These are phyloP conservation scores for Talaromyces piceae DNA, from an alignment of 2,329 filamentous ascomycete genomes.

Conservation along the genomic window DNA sequence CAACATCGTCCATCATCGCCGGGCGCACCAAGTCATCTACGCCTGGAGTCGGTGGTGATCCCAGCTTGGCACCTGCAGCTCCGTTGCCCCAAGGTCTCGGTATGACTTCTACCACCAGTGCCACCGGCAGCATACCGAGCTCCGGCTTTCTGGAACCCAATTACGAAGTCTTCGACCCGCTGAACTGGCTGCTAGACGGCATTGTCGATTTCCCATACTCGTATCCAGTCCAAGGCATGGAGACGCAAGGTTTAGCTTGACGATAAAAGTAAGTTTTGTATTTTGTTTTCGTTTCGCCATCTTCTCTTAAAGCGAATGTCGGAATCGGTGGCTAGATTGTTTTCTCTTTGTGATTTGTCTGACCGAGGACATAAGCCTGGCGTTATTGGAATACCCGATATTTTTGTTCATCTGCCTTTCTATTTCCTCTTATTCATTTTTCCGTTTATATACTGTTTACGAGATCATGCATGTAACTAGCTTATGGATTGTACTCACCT, in stretches of 20 bases:
- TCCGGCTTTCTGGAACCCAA: conserved; percentile 57
- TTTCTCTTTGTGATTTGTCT: not conserved
- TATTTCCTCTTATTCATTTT: no score
- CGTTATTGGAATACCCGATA: conserved; percentile 1
- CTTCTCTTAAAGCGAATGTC: not conserved
- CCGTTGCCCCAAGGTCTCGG: conserved; percentile 26
- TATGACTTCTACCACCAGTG: conserved; percentile 19
- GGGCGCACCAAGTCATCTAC: conserved; percentile 29
- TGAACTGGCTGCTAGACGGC: conserved; percentile 90
- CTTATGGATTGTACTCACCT: not conserved
- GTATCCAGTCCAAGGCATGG: conserved; percentile 48
- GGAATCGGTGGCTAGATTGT: not conserved
- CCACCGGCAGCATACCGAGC: conserved; percentile 25
- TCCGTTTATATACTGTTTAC: no score
- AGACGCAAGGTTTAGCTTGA: conserved; percentile 33
- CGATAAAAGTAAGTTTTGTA: not conserved
- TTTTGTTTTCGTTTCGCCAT: no score
- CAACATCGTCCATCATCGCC: conserved; percentile 48
- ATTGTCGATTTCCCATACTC: conserved; percentile 71
- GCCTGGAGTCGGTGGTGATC: conserved; percentile 34
- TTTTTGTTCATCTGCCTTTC: no score
- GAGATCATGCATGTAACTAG: not conserved
- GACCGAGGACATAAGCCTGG: not conserved
- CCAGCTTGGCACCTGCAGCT: conserved; percentile 36
- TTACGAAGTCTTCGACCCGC: conserved; percentile 84